Evolutionary conservation across 1,284 basidiomycete species (phyloP).

Genomic region (Bjerkandera adusta): DNA sequence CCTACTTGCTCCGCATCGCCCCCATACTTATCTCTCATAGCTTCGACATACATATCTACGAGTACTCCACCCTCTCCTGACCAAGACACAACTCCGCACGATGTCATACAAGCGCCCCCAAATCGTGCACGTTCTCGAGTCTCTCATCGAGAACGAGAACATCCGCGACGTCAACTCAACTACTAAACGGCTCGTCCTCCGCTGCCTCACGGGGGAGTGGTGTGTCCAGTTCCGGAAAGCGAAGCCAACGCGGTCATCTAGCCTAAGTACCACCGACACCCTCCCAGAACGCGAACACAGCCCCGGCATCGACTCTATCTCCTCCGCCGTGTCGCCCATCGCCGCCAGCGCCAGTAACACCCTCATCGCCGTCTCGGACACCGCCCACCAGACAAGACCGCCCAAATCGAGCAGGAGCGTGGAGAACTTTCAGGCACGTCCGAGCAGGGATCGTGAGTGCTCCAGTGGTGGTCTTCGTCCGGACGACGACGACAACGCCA

Average conservation of each 20-base stretch:
- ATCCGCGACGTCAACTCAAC: conserved; percentile 85
- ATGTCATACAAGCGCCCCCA: conserved; percentile 91
- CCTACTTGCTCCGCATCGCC: neutral
- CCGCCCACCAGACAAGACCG: conserved; percentile 36
- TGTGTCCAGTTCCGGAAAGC: conserved; percentile 63
- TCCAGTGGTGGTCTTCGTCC: conserved; percentile 15
- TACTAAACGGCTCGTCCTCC: conserved; percentile 88
- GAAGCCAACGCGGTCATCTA: conserved; percentile 22
- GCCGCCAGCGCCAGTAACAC: conserved; percentile 17
- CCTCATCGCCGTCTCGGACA: conserved; percentile 23
- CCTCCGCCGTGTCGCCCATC: conserved; percentile 26
- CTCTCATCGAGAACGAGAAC: conserved; percentile 68
- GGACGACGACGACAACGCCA: conserved; percentile 46
- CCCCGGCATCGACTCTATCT: conserved; percentile 42
- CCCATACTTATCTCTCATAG: conserved; percentile 37
- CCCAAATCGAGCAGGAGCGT: conserved; percentile 63
- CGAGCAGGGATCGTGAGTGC: conserved; percentile 37
- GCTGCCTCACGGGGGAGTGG: conserved; percentile 89
- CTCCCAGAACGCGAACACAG: conserved; percentile 28
- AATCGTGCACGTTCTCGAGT: conserved; percentile 83
- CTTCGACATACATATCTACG: conserved; percentile 96
- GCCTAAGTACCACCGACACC: conserved; percentile 4
- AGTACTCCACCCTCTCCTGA: conserved; percentile 92
- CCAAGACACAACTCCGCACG: conserved; percentile 87
- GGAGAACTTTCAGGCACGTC: conserved; percentile 44